Conservation (phyloP, 2,329 filamentous ascomycete genomes). For the Epichloe festucae region DNA sequence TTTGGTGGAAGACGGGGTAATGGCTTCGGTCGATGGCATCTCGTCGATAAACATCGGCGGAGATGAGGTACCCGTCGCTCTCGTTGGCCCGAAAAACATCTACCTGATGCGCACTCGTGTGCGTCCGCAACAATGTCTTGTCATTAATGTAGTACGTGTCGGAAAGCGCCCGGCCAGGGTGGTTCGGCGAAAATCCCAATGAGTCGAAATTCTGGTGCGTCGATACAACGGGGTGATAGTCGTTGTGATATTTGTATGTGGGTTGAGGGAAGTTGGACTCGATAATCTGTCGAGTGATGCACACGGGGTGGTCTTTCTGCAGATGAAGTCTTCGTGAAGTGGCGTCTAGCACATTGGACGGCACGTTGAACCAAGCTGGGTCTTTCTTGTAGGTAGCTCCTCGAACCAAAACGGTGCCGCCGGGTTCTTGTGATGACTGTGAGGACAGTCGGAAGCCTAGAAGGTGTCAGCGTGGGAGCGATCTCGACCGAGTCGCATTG, state of each 20-base stretch:
- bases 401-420: slow-evolving; percentile 31
- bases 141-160: slow-evolving; percentile 95
- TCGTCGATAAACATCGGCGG: slow-evolving; percentile 86
- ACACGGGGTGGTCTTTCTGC: slow-evolving; percentile 78
- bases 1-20: slow-evolving; percentile 96
- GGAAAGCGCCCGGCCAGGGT: slow-evolving; percentile 73
- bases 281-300: slow-evolving; percentile 83
- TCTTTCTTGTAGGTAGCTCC: slow-evolving; percentile 55
- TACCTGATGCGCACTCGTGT: slow-evolving; percentile 88
- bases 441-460: not conserved
- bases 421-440: not conserved
- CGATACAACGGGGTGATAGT: slow-evolving; percentile 71
- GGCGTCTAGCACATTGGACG: slow-evolving; percentile 59
- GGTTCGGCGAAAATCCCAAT: slow-evolving; percentile 78
- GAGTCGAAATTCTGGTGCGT: slow-evolving; percentile 90
- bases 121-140: slow-evolving; percentile 73
- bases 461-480: not conserved
- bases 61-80: slow-evolving; percentile 74
- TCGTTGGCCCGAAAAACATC: slow-evolving; percentile 62
- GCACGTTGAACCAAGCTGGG: slow-evolving; percentile 69
- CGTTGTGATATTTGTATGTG: slow-evolving; percentile 63
- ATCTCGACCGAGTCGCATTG: not conserved
- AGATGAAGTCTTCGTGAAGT: slow-evolving; percentile 74
- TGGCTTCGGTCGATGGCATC: slow-evolving; percentile 93
- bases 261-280: slow-evolving; percentile 71